These are phyloP conservation scores for Cercis canadensis DNA, from an alignment of 306 rosid genomes.

Conservation along the genomic window DNA sequence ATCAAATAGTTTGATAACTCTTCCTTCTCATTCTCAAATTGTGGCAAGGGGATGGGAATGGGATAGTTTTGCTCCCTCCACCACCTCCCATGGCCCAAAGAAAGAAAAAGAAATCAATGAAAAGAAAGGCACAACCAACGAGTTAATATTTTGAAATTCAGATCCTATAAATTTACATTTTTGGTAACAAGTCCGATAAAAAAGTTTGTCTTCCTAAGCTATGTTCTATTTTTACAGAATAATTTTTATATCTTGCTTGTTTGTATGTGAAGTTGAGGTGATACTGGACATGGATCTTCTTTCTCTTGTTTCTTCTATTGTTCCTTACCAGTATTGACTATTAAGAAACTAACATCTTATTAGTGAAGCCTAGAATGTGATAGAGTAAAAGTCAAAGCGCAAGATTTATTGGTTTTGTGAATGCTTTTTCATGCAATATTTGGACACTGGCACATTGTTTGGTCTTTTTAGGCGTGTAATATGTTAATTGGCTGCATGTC, in stretches of 20 bases:
- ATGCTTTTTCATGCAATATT: slow-evolving; percentile 18
- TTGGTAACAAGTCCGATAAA: too few species aligned
- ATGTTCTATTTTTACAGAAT: too few species aligned
- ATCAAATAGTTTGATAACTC: slow-evolving; percentile 1
- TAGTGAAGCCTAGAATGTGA: not conserved
- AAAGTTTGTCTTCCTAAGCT: not conserved
- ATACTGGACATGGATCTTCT: slow-evolving; percentile 1
- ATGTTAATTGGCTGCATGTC: slow-evolving; percentile 2
- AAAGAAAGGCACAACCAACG: not conserved
- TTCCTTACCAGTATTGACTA: too few species aligned
- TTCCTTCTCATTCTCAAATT: not conserved
- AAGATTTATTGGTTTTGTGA: not conserved
- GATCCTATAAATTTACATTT: too few species aligned
- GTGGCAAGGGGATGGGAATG: too few species aligned
- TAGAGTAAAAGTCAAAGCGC: not conserved
- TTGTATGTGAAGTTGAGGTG: not conserved
- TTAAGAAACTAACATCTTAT: too few species aligned
- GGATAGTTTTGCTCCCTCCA: not conserved
- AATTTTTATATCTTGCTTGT: too few species aligned
- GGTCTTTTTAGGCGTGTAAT: slow-evolving; percentile 29
- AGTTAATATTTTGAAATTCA: not conserved
- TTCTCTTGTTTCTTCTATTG: slow-evolving; percentile 15
- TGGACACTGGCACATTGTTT: not conserved
- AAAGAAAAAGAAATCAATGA: not conserved
- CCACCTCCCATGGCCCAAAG: not conserved